Conservation (phyloP, 768 basidiomycete genomes). For the Suillus hirtellus region DNA sequence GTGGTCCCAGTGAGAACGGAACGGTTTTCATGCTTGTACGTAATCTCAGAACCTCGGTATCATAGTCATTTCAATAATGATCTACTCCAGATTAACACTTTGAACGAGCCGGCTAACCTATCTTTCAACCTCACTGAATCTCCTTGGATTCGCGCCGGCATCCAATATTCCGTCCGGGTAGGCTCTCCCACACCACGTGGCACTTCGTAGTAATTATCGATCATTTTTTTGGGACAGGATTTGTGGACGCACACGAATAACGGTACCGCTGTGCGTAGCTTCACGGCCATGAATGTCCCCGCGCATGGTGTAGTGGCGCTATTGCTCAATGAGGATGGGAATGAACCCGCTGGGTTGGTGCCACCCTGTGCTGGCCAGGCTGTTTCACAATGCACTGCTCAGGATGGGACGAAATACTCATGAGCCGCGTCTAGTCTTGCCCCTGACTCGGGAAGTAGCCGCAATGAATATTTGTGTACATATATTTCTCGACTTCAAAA, state of each 20-base stretch:
- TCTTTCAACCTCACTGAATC: constrained; percentile 66
- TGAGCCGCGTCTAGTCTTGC: neutral
- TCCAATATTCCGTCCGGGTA: constrained; percentile 62
- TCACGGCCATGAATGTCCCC: constrained; percentile 48
- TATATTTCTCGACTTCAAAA: neutral
- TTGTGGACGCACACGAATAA: constrained; percentile 73
- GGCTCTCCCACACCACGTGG: constrained; percentile 20
- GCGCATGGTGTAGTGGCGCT: constrained; percentile 68
- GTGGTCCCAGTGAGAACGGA: constrained; percentile 60
- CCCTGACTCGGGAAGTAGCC: neutral
- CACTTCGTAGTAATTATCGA: neutral
- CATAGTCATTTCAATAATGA: neutral
- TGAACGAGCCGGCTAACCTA: constrained; percentile 54
- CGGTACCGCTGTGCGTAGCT: constrained; percentile 61
- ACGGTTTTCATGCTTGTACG: constrained; percentile 67
- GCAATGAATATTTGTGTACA: neutral
- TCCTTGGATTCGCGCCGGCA: constrained; percentile 66
- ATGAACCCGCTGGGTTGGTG: constrained; percentile 59
- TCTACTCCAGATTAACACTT: constrained; percentile 51
- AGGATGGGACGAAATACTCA: constrained; percentile 52
- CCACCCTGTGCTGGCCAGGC: constrained; percentile 53
- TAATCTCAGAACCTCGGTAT: neutral
- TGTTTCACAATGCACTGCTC: constrained; percentile 52
- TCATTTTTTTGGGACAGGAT: constrained; percentile 42
- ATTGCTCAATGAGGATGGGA: constrained; percentile 62